Conservation (phyloP, 208 protist species). For the Spongospora subterranea region DNA sequence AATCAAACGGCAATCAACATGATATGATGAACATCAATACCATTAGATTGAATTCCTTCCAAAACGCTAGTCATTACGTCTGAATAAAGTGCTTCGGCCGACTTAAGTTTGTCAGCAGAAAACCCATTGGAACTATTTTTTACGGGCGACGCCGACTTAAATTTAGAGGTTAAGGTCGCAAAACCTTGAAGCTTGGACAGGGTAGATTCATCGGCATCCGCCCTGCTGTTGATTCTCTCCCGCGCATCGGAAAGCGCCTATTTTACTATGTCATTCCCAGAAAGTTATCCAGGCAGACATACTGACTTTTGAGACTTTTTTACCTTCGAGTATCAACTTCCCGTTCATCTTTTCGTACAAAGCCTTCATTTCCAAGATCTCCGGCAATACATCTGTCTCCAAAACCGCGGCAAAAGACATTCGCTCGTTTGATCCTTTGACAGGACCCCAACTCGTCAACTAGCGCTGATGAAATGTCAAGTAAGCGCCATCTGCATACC, state of each 20-base stretch:
- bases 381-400: slow-evolving; percentile 37
- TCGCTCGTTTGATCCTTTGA: slow-evolving; percentile 30
- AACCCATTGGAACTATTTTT: not conserved
- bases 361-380: not conserved
- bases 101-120: not conserved
- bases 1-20: not conserved
- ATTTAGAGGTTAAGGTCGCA: not conserved
- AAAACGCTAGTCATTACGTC: slow-evolving; percentile 8
- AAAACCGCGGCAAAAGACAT: not conserved
- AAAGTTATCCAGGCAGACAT: not conserved
- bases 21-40: not conserved
- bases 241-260: slow-evolving; percentile 3
- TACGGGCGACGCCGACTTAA: not conserved
- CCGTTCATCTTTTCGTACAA: slow-evolving; percentile 57
- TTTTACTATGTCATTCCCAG: not conserved
- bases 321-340: slow-evolving; percentile 3
- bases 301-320: not conserved
- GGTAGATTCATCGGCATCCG: not conserved
- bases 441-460: not conserved
- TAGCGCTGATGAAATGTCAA: not conserved
- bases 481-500: not conserved
- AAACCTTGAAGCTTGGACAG: not conserved
- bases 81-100: slow-evolving; percentile 4
- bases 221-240: not conserved
- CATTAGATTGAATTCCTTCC: slow-evolving; percentile 36